Evolutionary conservation across 202 grass and related monocot genomes (phyloP), one percentile per base, ranked within the genome.

Genomic region (Setaria viridis): DNA sequence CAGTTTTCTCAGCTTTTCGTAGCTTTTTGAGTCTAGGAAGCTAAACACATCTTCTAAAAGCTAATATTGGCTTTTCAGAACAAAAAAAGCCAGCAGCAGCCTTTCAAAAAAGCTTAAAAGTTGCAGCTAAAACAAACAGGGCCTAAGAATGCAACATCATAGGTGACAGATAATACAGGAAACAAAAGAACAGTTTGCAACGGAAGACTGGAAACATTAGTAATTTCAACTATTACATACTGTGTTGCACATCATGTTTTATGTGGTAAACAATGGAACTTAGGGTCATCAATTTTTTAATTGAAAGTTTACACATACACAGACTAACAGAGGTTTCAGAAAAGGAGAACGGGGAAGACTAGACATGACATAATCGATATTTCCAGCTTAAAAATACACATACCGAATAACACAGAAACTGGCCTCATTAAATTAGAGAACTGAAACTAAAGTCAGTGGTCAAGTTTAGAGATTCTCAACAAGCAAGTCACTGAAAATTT

Each of bases 211-310:
- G 11, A 7, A 62, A 62, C 30, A 20, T 30, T 20, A 46, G 39
- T n/a, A 70, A 48, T 85, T 32, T 49, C 43, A 82, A 71, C 41
- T 20, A 70, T 9, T n/a, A 59, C 34, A 53, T 25, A 11, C 49
- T 67, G 9, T 9, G 20, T 49, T 79, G 29, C 16, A 57, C 30
- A 67, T 1, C 13, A 12, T 76, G 17, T 59, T 25, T 70, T 25
- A 47, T 56, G 30, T 33, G 7, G 80, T 72, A 77, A 85, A 67
- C 25, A 59, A 77, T 41, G 37, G 1, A 46, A 65, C 25, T 46
- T 66, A 47, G 9, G 70, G 46, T 81, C 55, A 64, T 41, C 63
- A 65, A 53, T 72, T 57, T 50, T 74, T 67, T 50, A 67, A 85
- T 62, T 0, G 19, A 50, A 16, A 62, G 19, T 9, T 85, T 53